Base-by-base conservation (phyloP, 164 flowering plant genomes). In the Saururus chinensis region DNA sequence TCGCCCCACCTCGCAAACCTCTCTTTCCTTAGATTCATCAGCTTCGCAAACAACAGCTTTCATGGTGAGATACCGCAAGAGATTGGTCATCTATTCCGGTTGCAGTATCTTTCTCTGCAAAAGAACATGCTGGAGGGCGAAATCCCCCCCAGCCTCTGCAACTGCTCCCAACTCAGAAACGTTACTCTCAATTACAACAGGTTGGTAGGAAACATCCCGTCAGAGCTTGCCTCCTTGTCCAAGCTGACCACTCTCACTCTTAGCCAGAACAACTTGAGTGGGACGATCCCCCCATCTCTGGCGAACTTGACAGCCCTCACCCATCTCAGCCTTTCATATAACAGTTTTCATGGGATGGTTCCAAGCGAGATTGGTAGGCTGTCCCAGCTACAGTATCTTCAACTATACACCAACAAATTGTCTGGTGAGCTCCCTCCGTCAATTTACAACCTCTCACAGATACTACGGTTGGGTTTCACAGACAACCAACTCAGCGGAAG, bases 401-500 rank as follows among this genome's bases (percentile, higher is more conserved):
- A 52, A 11, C 17, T 35, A 11, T 19, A 5, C 20, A 19, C 3
- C 11, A 57, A 57, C 21, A 19, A 16, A 3, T 53, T 62, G 0
- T 21, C 26, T 30, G 65, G 65, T 1, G 25, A 9, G 23, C 53
- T 62, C 1, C 65, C 65, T 53, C n/a, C 55, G 3, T 21, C 37
- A 8, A 9, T 52, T 4, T 20, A 53, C 40, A 52, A 53, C 19
- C 25, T 62, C 20, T 40, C 23, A 19, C 4, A 41, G 4, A 9
- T 53, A 5, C 1, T 12, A 16, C 2, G 4, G 16, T 62, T 45
- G 8, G 57, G 9, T 12, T 13, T 51, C 23, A 19, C 4, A 0
- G 4, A 61, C 12, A 49, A 23, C 61, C 19, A 65, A 17, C 52
- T 82, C 3, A 57, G 57, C 57, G 84, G 87, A 22, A 35, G 17